Evolutionary conservation across 2,329 filamentous ascomycete genomes (phyloP).

Genomic region (Colletotrichum paranaense): DNA sequence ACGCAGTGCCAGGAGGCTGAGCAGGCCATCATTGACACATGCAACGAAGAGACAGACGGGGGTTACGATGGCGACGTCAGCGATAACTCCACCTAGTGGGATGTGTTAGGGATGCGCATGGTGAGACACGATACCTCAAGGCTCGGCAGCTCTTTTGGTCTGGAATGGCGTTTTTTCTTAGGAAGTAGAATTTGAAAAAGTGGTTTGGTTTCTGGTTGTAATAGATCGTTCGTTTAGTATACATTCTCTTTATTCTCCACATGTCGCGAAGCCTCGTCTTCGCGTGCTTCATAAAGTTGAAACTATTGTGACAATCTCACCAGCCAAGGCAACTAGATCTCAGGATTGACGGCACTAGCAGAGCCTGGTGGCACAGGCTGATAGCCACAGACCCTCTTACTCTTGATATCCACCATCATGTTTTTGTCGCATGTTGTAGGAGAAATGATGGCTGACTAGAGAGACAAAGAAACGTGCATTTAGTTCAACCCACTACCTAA

Average conservation of each 20-base stretch:
- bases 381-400: too few species aligned
- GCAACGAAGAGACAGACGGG: neutral
- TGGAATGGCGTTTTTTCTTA: neutral
- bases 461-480: neutral
- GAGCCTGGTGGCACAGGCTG: too few species aligned
- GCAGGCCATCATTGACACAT: neutral
- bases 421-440: neutral
- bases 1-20: neutral
- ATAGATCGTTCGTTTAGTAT: neutral
- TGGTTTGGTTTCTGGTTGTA: neutral
- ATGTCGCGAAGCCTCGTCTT: neutral
- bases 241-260: neutral
- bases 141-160: neutral
- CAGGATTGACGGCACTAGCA: too few species aligned
- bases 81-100: neutral
- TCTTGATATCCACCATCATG: neutral
- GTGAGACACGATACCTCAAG: neutral
- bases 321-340: too few species aligned
- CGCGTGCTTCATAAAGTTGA: neutral
- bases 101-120: neutral
- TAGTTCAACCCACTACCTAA: neutral
- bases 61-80: neutral
- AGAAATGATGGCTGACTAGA: too few species aligned
- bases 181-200: neutral
- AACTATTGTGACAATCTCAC: too few species aligned